phyloP scores from a whole-genome alignment of 495 filamentous ascomycete genomes.

The Aspergillus hancockii region DNA sequence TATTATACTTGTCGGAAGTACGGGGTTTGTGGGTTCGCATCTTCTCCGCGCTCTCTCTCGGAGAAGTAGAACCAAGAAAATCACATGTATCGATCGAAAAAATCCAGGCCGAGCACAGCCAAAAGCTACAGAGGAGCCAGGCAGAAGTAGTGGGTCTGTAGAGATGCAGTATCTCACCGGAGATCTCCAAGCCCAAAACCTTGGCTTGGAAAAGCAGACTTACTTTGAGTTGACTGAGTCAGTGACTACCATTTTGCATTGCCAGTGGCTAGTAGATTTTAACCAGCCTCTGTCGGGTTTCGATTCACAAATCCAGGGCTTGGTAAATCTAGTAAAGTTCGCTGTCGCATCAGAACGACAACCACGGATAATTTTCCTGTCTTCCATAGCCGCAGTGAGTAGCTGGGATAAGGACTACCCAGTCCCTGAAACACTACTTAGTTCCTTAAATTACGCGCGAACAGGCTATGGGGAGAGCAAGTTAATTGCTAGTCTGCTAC shows the following conservation, averaged over 20 bases:
- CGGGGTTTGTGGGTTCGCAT: constrained; percentile 55
- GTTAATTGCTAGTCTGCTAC: constrained; percentile 47
- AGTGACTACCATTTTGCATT: constrained; percentile 56
- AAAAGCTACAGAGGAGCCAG: neutral
- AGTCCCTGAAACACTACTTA: constrained; percentile 46
- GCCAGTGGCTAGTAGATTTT: constrained; percentile 63
- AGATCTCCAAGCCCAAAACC: constrained; percentile 43
- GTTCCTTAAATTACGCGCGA: constrained; percentile 36
- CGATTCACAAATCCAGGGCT: constrained; percentile 51
- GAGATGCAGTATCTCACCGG: constrained; percentile 29
- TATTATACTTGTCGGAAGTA: constrained; percentile 56
- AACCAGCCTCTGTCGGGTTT: constrained; percentile 53
- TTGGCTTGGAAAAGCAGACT: constrained; percentile 39
- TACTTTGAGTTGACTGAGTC: constrained; percentile 39
- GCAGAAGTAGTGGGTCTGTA: neutral
- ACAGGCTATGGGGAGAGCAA: constrained; percentile 57
- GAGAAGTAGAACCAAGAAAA: constrained; percentile 31
- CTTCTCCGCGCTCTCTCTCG: constrained; percentile 45
- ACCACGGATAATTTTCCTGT: constrained; percentile 53
- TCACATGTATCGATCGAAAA: constrained; percentile 53
- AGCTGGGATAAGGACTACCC: constrained; percentile 30
- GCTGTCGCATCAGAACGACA: constrained; percentile 35
- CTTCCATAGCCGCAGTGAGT: constrained; percentile 47
- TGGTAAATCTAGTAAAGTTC: constrained; percentile 51
- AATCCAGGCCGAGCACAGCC: neutral